Evolutionary conservation across 768 basidiomycete species (phyloP), one percentile per base, ranked within the genome.

Genomic region (Gymnopilus dilepis): DNA sequence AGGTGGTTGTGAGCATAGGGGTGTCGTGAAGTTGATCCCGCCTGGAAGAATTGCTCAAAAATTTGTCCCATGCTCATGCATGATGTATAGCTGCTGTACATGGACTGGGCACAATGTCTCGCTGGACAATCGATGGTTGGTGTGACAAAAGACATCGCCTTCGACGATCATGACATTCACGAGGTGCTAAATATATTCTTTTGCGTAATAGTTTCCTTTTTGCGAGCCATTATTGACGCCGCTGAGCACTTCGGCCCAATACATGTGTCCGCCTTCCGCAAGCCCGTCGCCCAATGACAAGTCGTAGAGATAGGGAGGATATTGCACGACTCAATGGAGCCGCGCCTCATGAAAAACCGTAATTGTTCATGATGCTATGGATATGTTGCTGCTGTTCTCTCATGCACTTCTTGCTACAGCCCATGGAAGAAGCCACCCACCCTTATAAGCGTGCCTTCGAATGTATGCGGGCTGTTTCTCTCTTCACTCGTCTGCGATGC

Each of bases 361-460:
- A 50, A 50, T 0, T 50, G 7, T 31, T 31, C n/a, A 13, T 4
- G 45, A 28, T 50, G 47, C 8, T 15, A 8, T 30, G 28, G 26
- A 8, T 28, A 28, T 8, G n/a, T 31, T 17, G 17, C 30, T 41
- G 56, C 22, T 21, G 43, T 47, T 56, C 28, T 28, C 48, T 33
- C 22, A 56, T 50, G 30, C 21, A 26, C 24, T 41, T 30, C 28
- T 60, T 40, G 19, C 22, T 31, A 17, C 19, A 59, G 58, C n/a
- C n/a, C n/a, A 21, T 60, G 52, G 42, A 60, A 55, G 52, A 47
- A 47, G 13, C 4, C 30, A 6, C 41, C 59, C 31, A 60, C 53
- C 19, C 9, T 30, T 13, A 67, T 69, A 55, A 21, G 7, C 4
- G n/a, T 51, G 3, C 65, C 63, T 43, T 41, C 28, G 41, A 66